Evolutionary conservation across 768 basidiomycete genomes (phyloP), one percentile per base, ranked within the genome.

Genomic region (Lactifluus volemus): DNA sequence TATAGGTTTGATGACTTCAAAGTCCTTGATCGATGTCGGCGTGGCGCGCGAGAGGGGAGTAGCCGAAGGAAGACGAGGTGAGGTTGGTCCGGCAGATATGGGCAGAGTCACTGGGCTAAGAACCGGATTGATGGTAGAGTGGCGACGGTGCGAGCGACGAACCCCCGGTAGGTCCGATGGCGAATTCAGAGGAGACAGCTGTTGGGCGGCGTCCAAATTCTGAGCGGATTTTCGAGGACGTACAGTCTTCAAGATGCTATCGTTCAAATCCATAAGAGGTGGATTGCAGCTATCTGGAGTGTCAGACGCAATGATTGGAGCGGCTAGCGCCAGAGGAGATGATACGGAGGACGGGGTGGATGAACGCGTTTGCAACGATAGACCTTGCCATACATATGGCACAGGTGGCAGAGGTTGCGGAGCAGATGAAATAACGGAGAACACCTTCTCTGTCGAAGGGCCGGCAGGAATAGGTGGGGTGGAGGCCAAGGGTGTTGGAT

Each of bases 1-100:
- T 71, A 99, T 99, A 3, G 97, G 97, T 73, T 99, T 99, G 79
- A 99, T 96, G 70, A 99, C 86, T 69, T 98, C 96, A 68, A 99
- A 99, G 72, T 99, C 97, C 73, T 94, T 98, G 75, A 98, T 98
- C 5, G 95, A 96, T 4, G 95, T 88, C 1, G 91, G 84, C 11
- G 84, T 85, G 17, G 89, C 84, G 29, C 92, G 82, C 36, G 91
- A 81, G 42, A 89, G 73, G 1, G 93, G 90, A 1, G 85, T 86
- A 7, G 81, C 78, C 5, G 93, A 84, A 8, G 89, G 79, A 60
- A 96, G 83, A 29, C 96, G 83, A 36, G 97, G 97, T 17, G 97
- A 98, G 1, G 95, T 75, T 1, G 92, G 91, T 12, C 69, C 62
- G 17, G 69, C 68, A 11, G 71, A 68, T 25, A 83, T 77, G 8